phyloP scores from a whole-genome alignment of 192 early-diverging fungal species.

The Coemansia sp. region DNA sequence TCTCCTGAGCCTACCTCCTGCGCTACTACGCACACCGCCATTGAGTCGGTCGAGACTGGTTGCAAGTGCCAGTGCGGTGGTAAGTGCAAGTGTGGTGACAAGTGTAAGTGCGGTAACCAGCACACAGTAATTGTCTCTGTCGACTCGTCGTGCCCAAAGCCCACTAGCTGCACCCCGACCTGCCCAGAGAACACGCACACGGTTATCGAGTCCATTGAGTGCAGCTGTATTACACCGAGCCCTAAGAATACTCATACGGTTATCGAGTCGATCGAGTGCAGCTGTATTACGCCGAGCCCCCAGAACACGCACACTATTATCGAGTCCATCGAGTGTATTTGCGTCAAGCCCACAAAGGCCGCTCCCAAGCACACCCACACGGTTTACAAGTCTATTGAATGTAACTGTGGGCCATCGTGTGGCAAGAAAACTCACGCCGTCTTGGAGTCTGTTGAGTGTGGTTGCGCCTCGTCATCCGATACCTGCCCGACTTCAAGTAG shows the following conservation, averaged over 20 bases:
- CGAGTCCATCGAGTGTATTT: conserved; percentile 18
- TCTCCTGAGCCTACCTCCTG: background rate
- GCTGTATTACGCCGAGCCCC: conserved; percentile 6
- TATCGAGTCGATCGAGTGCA: conserved; percentile 30
- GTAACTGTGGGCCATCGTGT: conserved; percentile 1
- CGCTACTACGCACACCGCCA: conserved; percentile 22
- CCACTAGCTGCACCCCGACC: background rate
- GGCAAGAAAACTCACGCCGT: conserved; percentile 15
- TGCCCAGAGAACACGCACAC: conserved; percentile 18
- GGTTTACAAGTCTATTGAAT: conserved; percentile 30
- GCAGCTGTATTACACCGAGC: conserved; percentile 3
- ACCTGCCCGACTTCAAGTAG: background rate
- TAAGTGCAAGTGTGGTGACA: conserved; percentile 29
- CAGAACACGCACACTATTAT: conserved; percentile 10
- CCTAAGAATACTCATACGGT: conserved; percentile 28
- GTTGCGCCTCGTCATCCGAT: conserved; percentile 9
- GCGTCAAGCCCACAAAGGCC: conserved; percentile 1
- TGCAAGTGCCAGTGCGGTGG: conserved; percentile 27
- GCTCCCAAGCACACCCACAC: conserved; percentile 33
- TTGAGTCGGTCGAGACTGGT: conserved; percentile 29
- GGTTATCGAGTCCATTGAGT: conserved; percentile 30
- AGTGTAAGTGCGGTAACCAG: conserved; percentile 40
- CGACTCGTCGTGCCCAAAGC: conserved; percentile 10
- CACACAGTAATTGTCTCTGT: conserved; percentile 44
- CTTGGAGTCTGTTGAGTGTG: conserved; percentile 15